These are phyloP conservation scores for Cryptococcus sp. DNA, from an alignment of 1,284 basidiomycete species.

Conservation along the genomic window DNA sequence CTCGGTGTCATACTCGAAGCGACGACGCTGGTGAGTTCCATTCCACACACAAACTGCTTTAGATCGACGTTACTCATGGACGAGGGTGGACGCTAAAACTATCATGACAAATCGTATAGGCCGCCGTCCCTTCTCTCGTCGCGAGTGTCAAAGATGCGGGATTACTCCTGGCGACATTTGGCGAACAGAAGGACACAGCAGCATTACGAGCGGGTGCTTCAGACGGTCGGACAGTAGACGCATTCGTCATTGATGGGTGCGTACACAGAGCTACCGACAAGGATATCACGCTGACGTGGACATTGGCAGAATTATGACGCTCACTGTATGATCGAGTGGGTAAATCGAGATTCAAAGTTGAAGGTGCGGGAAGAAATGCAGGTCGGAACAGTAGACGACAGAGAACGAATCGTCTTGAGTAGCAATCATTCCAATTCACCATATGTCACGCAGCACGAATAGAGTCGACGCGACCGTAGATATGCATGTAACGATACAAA, in stretches of 20 bases:
- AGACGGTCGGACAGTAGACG: conserved; percentile 50
- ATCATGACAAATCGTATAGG: no score
- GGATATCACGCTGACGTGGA: no score
- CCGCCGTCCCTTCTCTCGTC: conserved; percentile 76
- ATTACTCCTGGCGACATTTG: conserved; percentile 80
- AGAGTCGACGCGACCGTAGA: no score
- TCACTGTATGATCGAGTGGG: background rate
- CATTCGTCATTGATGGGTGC: conserved; percentile 50
- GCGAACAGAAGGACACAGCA: conserved; percentile 57
- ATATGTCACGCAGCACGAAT: no score
- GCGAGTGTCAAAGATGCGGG: conserved; percentile 84
- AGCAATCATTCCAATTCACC: no score
- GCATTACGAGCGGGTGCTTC: conserved; percentile 37
- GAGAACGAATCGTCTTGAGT: no score
- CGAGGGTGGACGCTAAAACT: no score
- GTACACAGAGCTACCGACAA: conserved; percentile 6
- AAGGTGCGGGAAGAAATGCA: no score
- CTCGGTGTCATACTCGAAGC: conserved; percentile 90
- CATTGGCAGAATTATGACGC: conserved; percentile 2
- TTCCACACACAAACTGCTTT: background rate
- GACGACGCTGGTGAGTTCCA: conserved; percentile 70
- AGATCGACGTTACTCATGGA: no score
- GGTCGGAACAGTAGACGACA: no score
- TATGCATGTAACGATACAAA: no score
- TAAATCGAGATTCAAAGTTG: background rate